Evolutionary conservation across 169 alveolate species (phyloP).

Genomic region (Babesia gibsoni): DNA sequence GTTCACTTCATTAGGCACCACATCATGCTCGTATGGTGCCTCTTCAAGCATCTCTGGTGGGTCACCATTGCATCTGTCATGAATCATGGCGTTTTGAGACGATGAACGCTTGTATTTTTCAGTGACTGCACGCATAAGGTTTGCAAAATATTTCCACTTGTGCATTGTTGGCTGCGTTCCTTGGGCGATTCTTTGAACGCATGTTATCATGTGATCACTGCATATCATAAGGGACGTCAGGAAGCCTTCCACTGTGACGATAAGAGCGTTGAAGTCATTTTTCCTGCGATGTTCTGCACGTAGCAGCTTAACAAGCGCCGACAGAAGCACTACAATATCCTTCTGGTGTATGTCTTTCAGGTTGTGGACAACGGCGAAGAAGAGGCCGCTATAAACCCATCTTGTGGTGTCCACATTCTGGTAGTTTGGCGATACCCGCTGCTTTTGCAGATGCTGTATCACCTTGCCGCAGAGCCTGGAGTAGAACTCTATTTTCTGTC

Average conservation of each 20-base stretch:
- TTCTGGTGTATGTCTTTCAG: constrained; percentile 26
- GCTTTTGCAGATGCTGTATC: constrained; percentile 35
- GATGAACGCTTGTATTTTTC: neutral
- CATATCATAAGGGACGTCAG: constrained; percentile 17
- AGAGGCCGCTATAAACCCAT: constrained; percentile 42
- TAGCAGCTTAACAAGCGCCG: constrained; percentile 2
- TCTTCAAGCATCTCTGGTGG: neutral
- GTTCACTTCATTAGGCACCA: neutral
- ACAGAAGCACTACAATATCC: constrained; percentile 29
- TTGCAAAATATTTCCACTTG: constrained; percentile 15
- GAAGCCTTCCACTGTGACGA: neutral
- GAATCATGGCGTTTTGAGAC: neutral
- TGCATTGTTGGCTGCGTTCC: constrained; percentile 14
- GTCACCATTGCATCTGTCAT: neutral
- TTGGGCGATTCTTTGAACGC: constrained; percentile 6
- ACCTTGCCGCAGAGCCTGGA: constrained; percentile 41
- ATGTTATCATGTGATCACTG: neutral
- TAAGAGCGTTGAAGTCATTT: neutral
- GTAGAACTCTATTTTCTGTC: constrained; percentile 14
- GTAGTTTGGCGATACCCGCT: neutral
- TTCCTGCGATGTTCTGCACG: constrained; percentile 8
- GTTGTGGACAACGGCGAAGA: constrained; percentile 28
- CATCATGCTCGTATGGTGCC: neutral
- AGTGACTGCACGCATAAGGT: neutral
- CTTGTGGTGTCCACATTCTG: neutral